Evolutionary conservation across 164 flowering plant genomes (phyloP).

Genomic region (Vitis labrusca): DNA sequence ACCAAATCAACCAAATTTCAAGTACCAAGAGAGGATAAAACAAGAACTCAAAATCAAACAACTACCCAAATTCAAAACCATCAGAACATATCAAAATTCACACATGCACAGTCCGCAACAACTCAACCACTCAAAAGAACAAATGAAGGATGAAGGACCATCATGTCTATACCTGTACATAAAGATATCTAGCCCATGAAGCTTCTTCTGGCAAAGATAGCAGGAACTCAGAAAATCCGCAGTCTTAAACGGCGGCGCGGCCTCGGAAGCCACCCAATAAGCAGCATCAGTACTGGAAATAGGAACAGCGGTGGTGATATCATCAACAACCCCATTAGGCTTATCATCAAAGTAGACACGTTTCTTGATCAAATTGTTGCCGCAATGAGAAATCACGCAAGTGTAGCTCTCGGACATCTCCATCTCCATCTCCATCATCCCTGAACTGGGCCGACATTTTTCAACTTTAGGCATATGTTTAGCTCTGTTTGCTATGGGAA

Average conservation of each 20-base stretch:
- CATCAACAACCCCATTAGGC: constrained; percentile 1
- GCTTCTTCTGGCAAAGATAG: constrained; percentile 54
- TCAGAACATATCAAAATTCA: not conserved
- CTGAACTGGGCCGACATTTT: constrained; percentile 16
- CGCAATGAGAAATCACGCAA: constrained; percentile 54
- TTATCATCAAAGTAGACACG: constrained; percentile 41
- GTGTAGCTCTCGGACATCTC: constrained; percentile 69
- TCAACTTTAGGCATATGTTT: too few species aligned
- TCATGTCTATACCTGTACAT: constrained; percentile 52
- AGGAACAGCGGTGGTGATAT: not conserved
- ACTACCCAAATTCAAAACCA: too few species aligned
- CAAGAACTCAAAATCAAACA: too few species aligned
- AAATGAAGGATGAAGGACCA: not conserved
- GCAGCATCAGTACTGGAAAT: not conserved
- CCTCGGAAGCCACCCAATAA: constrained; percentile 19
- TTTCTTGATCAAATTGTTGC: constrained; percentile 32
- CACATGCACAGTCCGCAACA: not conserved
- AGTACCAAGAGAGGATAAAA: too few species aligned
- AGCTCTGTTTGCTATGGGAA: constrained; percentile 21
- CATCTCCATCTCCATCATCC: constrained; percentile 27
- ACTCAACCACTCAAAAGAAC: not conserved
- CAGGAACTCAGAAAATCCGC: constrained; percentile 45
- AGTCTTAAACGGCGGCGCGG: constrained; percentile 12
- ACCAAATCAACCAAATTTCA: too few species aligned
- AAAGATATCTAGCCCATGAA: constrained; percentile 61